Conservation (phyloP, 352 stramenopile species). For the Peronospora destructor region DNA sequence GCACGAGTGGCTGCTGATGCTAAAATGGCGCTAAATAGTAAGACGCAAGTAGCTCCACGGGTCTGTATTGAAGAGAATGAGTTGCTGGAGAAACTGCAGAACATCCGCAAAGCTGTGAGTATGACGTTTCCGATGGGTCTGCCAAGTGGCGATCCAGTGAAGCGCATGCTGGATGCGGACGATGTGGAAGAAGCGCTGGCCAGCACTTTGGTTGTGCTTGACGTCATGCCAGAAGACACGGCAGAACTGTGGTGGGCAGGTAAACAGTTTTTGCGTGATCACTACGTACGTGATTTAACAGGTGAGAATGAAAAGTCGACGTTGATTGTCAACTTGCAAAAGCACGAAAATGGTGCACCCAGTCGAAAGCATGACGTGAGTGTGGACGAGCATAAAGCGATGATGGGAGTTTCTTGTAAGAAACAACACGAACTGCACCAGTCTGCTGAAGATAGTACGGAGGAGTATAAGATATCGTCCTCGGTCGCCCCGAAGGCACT, state of each 20-base stretch:
- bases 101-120: slow-evolving; percentile 86
- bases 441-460: slow-evolving; percentile 83
- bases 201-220: slow-evolving; percentile 63
- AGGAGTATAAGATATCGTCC: slow-evolving; percentile 91
- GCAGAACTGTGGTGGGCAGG: slow-evolving; percentile 93
- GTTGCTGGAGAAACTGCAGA: slow-evolving; percentile 90
- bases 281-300: slow-evolving; percentile 85
- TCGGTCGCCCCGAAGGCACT: slow-evolving; percentile 93
- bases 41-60: slow-evolving; percentile 62
- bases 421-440: slow-evolving; percentile 87
- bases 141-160: slow-evolving; percentile 84
- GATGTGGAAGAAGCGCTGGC: slow-evolving; percentile 48
- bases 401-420: slow-evolving; percentile 95
- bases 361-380: no score
- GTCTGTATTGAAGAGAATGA: slow-evolving; percentile 46
- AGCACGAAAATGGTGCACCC: slow-evolving; percentile 83
- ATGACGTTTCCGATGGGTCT: slow-evolving; percentile 95
- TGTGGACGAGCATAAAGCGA: slow-evolving; percentile 94
- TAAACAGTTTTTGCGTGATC: slow-evolving; percentile 91
- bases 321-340: slow-evolving; percentile 87
- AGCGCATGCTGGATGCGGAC: slow-evolving; percentile 74
- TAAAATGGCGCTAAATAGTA: slow-evolving; percentile 61
- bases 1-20: slow-evolving; percentile 67
- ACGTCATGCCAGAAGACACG: slow-evolving; percentile 78
- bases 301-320: slow-evolving; percentile 96